Base-by-base conservation (phyloP, 164 flowering plant species). In the Chimonanthus praecox region DNA sequence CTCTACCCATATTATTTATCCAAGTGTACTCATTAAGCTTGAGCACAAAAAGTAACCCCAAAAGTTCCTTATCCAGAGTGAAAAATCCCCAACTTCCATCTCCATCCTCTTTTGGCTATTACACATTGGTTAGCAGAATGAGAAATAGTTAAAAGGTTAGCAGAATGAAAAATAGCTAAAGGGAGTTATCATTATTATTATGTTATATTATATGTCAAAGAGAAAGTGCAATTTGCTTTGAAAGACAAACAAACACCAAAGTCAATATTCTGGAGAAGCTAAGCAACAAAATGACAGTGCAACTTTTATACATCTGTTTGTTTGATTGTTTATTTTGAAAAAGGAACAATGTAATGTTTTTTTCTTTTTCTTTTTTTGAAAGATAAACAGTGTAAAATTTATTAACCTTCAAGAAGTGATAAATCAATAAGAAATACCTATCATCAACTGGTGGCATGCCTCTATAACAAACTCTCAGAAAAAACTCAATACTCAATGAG, bases 41-140 rank as follows among this genome's bases (percentile, higher is more conserved):
- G 82, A 95, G 86, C 78, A 95, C 99, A 85, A 95, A 95, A 80
- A 89, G 83, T 74, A 95, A 84, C 33, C 93, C 98, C 20, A 49
- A 58, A 73, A 80, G 33, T 60, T 83, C 84, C 78, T 86, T 82
- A 78, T 88, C 89, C 71, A 95, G 74, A 81, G 89, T 77, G 78
- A 95, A 90, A 44, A 75, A 72, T 49, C 87, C 97, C 67, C 54
- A 72, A 77, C 84, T 84, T 75, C 95, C 98, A 64, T 50, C 68
- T 58, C 90, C 91, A 68, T 77, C 84, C 50, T 82, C 87, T 75
- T 86, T 91, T 71, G 78, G 83, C 98, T 92, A 93, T 85, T 84
- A 63, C 72, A 80, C 47, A 75, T 6, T 71, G 65, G 6, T 68
- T 58, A 51, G 69, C 58, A 49, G 78, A 51, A 7, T 21, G 62